phyloP scores from a whole-genome alignment of 768 basidiomycete species.

The Termitomyces eurrhizus region DNA sequence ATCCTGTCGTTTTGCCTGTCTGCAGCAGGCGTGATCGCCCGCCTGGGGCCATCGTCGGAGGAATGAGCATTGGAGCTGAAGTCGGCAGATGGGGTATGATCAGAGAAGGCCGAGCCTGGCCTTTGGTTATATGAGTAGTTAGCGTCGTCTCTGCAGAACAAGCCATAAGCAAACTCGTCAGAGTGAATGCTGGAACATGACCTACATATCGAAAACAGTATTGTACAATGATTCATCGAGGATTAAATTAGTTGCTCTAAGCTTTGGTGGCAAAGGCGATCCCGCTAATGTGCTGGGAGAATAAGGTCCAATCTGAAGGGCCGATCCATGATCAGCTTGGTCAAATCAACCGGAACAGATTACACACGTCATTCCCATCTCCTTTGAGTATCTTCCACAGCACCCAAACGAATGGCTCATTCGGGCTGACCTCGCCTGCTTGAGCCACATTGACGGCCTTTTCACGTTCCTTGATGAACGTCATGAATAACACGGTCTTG shows the following conservation, averaged over 20 bases:
- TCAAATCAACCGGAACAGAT: neutral
- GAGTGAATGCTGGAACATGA: slow-evolving; percentile 2
- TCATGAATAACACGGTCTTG: slow-evolving; percentile 65
- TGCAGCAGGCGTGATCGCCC: slow-evolving; percentile 40
- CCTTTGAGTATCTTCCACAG: slow-evolving; percentile 84
- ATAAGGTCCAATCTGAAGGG: slow-evolving; percentile 70
- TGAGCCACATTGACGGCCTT: slow-evolving; percentile 51
- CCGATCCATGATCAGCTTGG: slow-evolving; percentile 5
- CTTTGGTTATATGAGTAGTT: slow-evolving; percentile 37
- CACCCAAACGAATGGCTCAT: slow-evolving; percentile 82
- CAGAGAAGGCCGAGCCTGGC: slow-evolving; percentile 37
- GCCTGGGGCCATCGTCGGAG: slow-evolving; percentile 10
- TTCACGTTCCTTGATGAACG: slow-evolving; percentile 66
- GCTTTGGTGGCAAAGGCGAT: slow-evolving; percentile 72
- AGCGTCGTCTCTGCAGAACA: slow-evolving; percentile 36
- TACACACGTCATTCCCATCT: slow-evolving; percentile 73
- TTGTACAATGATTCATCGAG: slow-evolving; percentile 61
- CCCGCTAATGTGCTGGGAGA: slow-evolving; percentile 70
- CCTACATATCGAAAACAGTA: slow-evolving; percentile 47
- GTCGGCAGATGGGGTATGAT: slow-evolving; percentile 20
- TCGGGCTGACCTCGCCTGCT: slow-evolving; percentile 47
- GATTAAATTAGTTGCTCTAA: slow-evolving; percentile 67
- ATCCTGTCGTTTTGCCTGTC: slow-evolving; percentile 57
- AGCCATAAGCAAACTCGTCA: neutral
- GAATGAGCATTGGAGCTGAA: slow-evolving; percentile 14